These are phyloP conservation scores for Lagerstroemia speciosa DNA, from an alignment of 345 rosid genomes.

Conservation along the genomic window DNA sequence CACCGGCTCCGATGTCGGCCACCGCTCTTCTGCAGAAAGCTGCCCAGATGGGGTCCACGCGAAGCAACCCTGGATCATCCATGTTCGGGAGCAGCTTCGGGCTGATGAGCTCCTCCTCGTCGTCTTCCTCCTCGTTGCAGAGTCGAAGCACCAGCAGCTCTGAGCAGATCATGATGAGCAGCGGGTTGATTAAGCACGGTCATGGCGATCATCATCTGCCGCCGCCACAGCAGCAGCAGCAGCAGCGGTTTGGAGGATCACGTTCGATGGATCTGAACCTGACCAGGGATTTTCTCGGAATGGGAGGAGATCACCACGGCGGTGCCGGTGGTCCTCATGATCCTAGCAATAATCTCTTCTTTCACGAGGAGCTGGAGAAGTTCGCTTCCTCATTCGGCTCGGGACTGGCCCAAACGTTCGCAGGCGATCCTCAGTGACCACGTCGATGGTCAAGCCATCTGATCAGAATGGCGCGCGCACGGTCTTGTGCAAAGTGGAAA, in stretches of 20 bases:
- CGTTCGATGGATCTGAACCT: background rate
- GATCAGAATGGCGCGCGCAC: too few species aligned
- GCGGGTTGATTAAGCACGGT: background rate
- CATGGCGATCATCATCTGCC: background rate
- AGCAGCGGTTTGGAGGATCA: background rate
- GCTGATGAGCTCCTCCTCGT: background rate
- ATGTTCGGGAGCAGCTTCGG: conserved; percentile 1
- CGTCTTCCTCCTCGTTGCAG: background rate
- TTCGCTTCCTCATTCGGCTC: conserved; percentile 6
- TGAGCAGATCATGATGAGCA: conserved; percentile 5
- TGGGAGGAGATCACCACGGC: conserved; percentile 4
- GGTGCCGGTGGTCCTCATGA: background rate
- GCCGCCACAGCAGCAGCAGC: background rate
- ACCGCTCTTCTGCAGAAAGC: conserved; percentile 13
- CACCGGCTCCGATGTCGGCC: conserved; percentile 10
- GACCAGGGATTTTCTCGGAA: conserved; percentile 11
- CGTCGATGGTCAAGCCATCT: background rate
- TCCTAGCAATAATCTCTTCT: conserved; percentile 3
- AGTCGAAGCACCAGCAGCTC: background rate
- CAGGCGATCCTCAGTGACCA: background rate
- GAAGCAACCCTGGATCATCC: conserved; percentile 4
- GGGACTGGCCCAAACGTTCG: conserved; percentile 3
- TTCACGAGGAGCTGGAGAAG: conserved; percentile 6
- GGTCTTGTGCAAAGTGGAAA: too few species aligned
- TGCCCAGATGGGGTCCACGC: conserved; percentile 11